phyloP scores from a whole-genome alignment of 2,329 filamentous ascomycete species.

The Penicillium sp. region DNA sequence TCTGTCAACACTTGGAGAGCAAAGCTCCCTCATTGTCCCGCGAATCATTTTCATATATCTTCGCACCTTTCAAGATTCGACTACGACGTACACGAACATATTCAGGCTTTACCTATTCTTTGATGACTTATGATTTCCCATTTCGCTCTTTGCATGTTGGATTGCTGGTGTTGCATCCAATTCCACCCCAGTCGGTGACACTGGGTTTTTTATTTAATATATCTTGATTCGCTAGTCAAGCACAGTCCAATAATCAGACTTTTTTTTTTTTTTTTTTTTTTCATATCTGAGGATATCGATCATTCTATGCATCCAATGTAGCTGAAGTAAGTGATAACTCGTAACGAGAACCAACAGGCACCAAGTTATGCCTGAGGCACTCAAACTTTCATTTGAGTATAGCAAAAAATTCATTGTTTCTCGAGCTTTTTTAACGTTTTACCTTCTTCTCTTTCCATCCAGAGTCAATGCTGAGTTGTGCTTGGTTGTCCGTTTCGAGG shows the following conservation, averaged over 20 bases:
- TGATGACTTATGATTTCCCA: background rate
- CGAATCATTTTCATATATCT: background rate
- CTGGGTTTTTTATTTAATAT: background rate
- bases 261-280: background rate
- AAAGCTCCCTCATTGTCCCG: background rate
- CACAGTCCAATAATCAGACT: background rate
- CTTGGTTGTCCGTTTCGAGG: too few species aligned
- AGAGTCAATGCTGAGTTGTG: too few species aligned
- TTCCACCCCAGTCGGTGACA: background rate
- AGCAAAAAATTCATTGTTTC: too few species aligned
- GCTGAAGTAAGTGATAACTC: too few species aligned
- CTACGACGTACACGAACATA: background rate
- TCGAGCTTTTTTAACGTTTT: too few species aligned
- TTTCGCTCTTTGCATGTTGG: conserved; percentile 4
- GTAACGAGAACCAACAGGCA: too few species aligned
- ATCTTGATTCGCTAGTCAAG: background rate
- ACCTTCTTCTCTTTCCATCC: too few species aligned
- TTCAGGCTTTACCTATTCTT: background rate
- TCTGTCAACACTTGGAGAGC: background rate
- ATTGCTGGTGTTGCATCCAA: conserved; percentile 3
- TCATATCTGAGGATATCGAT: too few species aligned
- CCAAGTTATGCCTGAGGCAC: too few species aligned
- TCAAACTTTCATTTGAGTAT: too few species aligned
- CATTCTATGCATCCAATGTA: too few species aligned
- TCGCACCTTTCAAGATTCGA: background rate